Base-by-base conservation (phyloP, 2,329 filamentous ascomycete genomes). In the Aotearoamyces nothofagi region DNA sequence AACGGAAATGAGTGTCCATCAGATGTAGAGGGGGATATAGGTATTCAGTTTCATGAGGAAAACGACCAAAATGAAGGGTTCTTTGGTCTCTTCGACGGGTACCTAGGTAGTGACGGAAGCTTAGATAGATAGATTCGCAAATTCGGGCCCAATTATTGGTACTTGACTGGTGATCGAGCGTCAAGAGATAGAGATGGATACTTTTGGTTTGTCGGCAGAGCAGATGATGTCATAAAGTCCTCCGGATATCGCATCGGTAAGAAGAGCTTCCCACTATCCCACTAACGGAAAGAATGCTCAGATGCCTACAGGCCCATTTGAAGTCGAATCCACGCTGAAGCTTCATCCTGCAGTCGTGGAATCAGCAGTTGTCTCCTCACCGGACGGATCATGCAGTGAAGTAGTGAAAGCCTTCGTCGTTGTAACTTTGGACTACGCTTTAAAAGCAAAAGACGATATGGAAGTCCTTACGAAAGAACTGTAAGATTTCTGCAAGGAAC, bases 401-500 rank as follows among this genome's bases (percentile, higher is more conserved):
- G 51, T 56, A 11, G 53, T 57, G 13, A 57, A 57, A 27, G 54
- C 53, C 0, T 56, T 56, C 31, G 38, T 57, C 24, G 53, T 56
- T 2, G 35, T 56, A 15, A 53, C 46, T 6, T 25, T 39, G 19
- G 29, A 45, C 32, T 36, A 33, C 17, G 27, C 36, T 6, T 36
- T 33, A 24, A 35, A 34, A 24, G 38, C 38, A 17, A 24, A 35
- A 8, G 28, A 36, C 5, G 29, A 26, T 4, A n/a, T n/a, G n/a
- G n/a, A n/a, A n/a, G n/a, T n/a, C n/a, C 36, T 55, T 13, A 35
- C 46, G 20, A 45, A 43, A 29, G 52, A 55, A 33, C 17, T 57
- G 19, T 53, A 57, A 33, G 45, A 52, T 10, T 55, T 54, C 31
- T 56, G 54, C 39, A 56, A 56, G 33, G 37, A 39, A 28, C 42